Conservation (phyloP, 2,329 filamentous ascomycete genomes). For the Sphaerostilbella broomeana region DNA sequence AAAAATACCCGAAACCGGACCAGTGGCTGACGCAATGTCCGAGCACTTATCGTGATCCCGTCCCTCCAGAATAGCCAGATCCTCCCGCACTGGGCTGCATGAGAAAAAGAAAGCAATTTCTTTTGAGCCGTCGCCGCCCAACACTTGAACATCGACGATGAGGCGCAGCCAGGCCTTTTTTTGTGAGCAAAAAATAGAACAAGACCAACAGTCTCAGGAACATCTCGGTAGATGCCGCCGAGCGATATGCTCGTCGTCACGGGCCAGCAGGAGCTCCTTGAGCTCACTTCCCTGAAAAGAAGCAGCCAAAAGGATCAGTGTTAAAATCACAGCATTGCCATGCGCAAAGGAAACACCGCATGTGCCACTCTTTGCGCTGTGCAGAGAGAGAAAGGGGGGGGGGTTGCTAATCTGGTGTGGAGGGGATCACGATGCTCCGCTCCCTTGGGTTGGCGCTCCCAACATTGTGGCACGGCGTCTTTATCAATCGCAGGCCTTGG, state of each 20-base stretch:
- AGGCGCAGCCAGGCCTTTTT: constrained; percentile 1
- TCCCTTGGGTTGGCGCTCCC: too few species aligned
- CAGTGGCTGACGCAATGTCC: too few species aligned
- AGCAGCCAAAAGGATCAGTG: too few species aligned
- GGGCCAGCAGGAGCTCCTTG: constrained; percentile 2
- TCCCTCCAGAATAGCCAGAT: not conserved
- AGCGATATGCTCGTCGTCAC: not conserved
- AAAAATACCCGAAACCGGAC: too few species aligned
- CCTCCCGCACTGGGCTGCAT: not conserved
- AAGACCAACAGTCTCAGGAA: constrained; percentile 3
- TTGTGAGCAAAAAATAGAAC: too few species aligned
- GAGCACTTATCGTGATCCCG: too few species aligned
- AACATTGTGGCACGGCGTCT: constrained; percentile 6
- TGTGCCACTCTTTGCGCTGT: constrained; percentile 5
- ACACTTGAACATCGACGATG: not conserved
- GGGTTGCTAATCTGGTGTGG: too few species aligned
- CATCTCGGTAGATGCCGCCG: not conserved
- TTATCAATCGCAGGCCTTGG: not conserved
- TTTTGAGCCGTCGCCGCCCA: not conserved
- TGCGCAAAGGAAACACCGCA: too few species aligned
- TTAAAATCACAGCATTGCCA: too few species aligned
- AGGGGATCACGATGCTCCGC: constrained; percentile 2
- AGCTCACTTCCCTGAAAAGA: too few species aligned
- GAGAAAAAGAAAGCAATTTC: not conserved
- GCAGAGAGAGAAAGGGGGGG: too few species aligned